These are phyloP conservation scores for Fomitopsis pinicola DNA, from an alignment of 1,284 basidiomycete species.

Conservation along the genomic window DNA sequence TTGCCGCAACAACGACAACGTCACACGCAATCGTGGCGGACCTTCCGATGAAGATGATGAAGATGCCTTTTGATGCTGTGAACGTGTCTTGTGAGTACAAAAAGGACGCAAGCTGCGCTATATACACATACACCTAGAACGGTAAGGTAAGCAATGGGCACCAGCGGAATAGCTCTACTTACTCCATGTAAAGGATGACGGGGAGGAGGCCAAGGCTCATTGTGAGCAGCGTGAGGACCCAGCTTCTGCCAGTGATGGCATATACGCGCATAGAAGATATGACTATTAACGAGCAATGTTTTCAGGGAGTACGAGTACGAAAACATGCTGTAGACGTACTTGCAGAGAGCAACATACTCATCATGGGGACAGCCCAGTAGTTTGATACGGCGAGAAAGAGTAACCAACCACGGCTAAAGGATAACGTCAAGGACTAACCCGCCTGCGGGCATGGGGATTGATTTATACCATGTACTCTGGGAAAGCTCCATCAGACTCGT, in stretches of 20 bases:
- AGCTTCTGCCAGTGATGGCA: neutral
- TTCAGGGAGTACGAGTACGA: too few relatives aligned
- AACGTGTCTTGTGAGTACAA: neutral
- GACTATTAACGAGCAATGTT: neutral
- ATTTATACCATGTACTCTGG: too few relatives aligned
- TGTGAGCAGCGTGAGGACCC: neutral
- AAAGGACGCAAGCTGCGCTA: neutral
- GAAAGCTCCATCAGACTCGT: too few relatives aligned
- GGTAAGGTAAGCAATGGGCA: neutral
- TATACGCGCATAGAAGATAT: neutral
- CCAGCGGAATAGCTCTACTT: neutral
- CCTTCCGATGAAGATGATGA: neutral
- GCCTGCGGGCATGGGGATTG: too few relatives aligned
- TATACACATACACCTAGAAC: neutral
- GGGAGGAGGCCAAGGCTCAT: neutral
- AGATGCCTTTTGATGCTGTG: neutral
- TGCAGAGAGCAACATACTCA: too few relatives aligned
- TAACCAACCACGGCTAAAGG: too few relatives aligned
- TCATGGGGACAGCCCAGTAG: too few relatives aligned
- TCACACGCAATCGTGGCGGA: neutral
- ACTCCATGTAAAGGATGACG: neutral
- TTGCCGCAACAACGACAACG: neutral
- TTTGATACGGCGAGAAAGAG: too few relatives aligned
- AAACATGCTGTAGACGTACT: too few relatives aligned
- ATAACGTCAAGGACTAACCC: too few relatives aligned